A percentile compares a stretch with the other conserved stretches of the same genome.
Evolutionary conservation across 2,329 filamentous ascomycete genomes (phyloP).

Genomic region (Penicillium sp.): DNA sequence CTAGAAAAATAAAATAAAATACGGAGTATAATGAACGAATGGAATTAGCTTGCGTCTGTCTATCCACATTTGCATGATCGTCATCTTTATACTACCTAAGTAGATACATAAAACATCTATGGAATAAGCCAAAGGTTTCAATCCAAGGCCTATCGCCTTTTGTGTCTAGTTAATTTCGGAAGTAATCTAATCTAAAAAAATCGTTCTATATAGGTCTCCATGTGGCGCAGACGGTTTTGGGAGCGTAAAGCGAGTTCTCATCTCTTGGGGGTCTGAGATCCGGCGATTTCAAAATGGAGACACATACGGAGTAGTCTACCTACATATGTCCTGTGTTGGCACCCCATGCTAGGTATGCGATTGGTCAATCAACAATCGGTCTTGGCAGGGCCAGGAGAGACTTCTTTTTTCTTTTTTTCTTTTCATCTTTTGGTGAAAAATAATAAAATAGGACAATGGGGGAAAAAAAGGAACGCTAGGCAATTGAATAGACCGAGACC

Average conservation of each 20-base stretch:
- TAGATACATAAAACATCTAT: background rate
- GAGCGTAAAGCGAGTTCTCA: background rate
- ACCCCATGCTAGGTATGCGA: background rate
- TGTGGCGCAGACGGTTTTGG: conserved; percentile 1
- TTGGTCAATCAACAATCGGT: conserved; percentile 1
- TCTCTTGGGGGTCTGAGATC: background rate
- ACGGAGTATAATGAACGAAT: conserved; percentile 8
- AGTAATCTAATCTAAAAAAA: background rate
- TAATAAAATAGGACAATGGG: background rate
- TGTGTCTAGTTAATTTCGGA: conserved; percentile 1
- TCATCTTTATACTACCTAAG: conserved; percentile 8
- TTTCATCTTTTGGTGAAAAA: background rate
- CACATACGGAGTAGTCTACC: background rate
- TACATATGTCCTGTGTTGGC: background rate
- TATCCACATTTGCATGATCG: conserved; percentile 4
- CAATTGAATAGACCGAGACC: conserved; percentile 4
- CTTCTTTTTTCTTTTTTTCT: background rate
- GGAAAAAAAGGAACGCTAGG: background rate
- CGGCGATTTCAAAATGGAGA: conserved; percentile 2
- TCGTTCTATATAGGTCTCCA: background rate
- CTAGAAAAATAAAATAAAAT: conserved; percentile 3
- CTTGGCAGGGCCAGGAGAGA: conserved; percentile 3
- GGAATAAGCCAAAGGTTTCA: background rate
- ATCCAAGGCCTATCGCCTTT: conserved; percentile 13
- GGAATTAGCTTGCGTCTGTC: conserved; percentile 8